Base-by-base conservation (phyloP, 179 eudicot genomes). In the Gypsophila paniculata region DNA sequence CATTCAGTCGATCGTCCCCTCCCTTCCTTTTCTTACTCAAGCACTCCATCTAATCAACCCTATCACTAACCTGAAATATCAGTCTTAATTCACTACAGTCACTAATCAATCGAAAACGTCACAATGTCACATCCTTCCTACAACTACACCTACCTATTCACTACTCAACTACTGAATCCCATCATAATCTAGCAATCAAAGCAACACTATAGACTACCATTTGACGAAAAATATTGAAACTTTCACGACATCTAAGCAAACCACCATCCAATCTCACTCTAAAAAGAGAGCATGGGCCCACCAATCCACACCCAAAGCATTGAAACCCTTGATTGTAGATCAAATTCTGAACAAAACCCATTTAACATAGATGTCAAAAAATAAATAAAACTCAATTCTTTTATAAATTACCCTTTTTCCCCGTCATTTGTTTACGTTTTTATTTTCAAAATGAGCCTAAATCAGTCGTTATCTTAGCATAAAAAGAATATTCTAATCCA, bases 11-110 rank as follows among this genome's bases (percentile, higher is more conserved):
- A 74, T 73, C 76, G 65, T 82, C 88, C 8, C 44, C 65, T 53
- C 93, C 93, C 78, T 88, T 88, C 78, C 93, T 85, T 86, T 88
- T 88, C 84, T 70, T 88, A 80, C 88, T 80, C 76, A 77, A 70
- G 2, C 78, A 77, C 77, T 82, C 87, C 90, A 88, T 85, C 64
- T 36, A 42, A 2, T 1, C 75, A 62, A 22, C 61, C 22, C 15
- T 53, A 49, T 26, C 71, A 51, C 72, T 64, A 62, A 65, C 18
- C 44, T 39, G 18, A 72, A 53, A 52, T 34, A 72, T 11, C 65
- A 52, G 65, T 8, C 59, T 53, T 22, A 46, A n/a, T 23, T 38
- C 7, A 25, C 76, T 61, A 61, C 44, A 61, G 68, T 58, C 79
- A 76, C 49, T 21, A 18, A 72, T 55, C 38, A 72, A 2, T 8